phyloP scores from a whole-genome alignment of 1,284 basidiomycete genomes.

The Rugiboletus extremiorientalis region DNA sequence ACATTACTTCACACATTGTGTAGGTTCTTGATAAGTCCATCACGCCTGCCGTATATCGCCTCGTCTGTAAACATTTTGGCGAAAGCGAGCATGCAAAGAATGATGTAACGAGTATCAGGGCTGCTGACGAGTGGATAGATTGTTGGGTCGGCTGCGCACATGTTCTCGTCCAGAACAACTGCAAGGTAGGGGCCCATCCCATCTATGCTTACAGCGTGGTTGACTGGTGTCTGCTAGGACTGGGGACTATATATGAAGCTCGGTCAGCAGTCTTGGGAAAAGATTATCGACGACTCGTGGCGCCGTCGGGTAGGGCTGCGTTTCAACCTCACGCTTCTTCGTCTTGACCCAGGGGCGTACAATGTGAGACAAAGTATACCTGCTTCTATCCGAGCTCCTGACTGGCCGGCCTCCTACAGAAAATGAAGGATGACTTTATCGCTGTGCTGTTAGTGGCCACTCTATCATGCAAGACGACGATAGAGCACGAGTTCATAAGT shows the following conservation, averaged over 20 bases:
- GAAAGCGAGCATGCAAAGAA: conserved; percentile 32
- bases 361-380: conserved; percentile 40
- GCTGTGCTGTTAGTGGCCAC: conserved; percentile 58
- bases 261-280: conserved; percentile 60
- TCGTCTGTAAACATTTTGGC: conserved; percentile 55
- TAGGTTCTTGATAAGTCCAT: conserved; percentile 58
- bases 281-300: conserved; percentile 53
- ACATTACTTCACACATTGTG: conserved; percentile 8
- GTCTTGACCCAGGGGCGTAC: conserved; percentile 65
- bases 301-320: conserved; percentile 66
- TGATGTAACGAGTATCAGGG: conserved; percentile 31
- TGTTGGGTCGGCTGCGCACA: conserved; percentile 79
- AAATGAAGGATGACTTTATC: conserved; percentile 53
- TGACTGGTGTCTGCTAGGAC: conserved; percentile 39
- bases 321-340: conserved; percentile 66
- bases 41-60: conserved; percentile 59
- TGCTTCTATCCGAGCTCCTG: background rate
- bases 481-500: conserved; percentile 62
- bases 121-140: conserved; percentile 59
- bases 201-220: background rate
- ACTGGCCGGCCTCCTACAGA: conserved; percentile 35
- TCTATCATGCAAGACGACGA: conserved; percentile 48
- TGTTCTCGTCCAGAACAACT: conserved; percentile 61
- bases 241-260: conserved; percentile 65
- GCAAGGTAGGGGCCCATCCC: conserved; percentile 43